Base-by-base conservation (phyloP, 2,329 filamentous ascomycete species). In the Paracamarosporium sp. region DNA sequence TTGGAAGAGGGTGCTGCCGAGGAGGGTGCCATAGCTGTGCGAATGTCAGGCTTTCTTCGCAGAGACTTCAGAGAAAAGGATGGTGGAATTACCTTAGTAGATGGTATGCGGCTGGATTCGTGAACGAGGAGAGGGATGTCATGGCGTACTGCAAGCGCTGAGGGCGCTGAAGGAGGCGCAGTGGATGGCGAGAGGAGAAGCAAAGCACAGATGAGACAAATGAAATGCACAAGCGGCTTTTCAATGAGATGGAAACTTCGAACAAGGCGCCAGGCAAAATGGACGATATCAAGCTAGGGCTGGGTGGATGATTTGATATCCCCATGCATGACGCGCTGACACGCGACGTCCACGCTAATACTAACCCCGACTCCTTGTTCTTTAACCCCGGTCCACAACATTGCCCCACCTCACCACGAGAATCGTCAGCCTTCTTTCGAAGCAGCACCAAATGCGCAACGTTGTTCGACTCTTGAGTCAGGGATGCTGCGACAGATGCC, bases 1-100 rank as follows among this genome's bases (percentile, higher is more conserved):
- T 76, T 98, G 92, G 79, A 93, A 98, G 76, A 97, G 84, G 36
- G 92, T 90, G 27, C 90, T 89, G 63, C 95, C 95, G 13, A 98
- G 82, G 48, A 98, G 85, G 20, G 92, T 93, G 64, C 92, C 93
- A 79, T 96, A 97, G 73, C 92, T 95, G 66, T n/a, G n/a, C n/a
- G n/a, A n/a, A n/a, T n/a, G n/a, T n/a, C n/a, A 56, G 30, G 28
- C 30, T 35, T 17, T 27, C 36, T 6, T 13, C 6, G 20, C 15
- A 11, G 44, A 17, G 15, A n/a, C n/a, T n/a, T n/a, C n/a, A n/a
- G n/a, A n/a, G n/a, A n/a, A n/a, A n/a, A 25, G 11, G 28, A 28
- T 24, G 46, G 17, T 20, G 12, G 33, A 25, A 20, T 30, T 82
- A 92, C 88, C 88, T 87, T 60, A 93, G 80, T 59, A 94, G 85